Evolutionary conservation across 306 rosid genomes (phyloP), one percentile per base, ranked within the genome.

Genomic region (Gillenia trifoliata): DNA sequence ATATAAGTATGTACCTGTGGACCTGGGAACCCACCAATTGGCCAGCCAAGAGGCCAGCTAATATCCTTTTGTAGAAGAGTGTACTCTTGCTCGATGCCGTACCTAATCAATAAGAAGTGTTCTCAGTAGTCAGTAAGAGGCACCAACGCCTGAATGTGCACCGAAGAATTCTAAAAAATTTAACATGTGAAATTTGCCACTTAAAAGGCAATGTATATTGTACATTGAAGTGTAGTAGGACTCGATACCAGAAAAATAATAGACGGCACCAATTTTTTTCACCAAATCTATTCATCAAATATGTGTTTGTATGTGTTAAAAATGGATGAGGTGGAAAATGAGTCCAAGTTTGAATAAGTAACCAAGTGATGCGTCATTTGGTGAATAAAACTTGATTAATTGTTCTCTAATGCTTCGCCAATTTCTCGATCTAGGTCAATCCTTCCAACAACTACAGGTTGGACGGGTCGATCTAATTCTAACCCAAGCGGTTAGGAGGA

Each of bases 31-130:
- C 90, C 90, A 50, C 90, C 90, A 23, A 81, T 11, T 0, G 90
- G 85, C 90, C 90, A 86, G 4, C 88, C 90, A 1, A 83, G 68
- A 2, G 90, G 90, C 85, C 90, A 84, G 4, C 40, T 49, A 2
- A 43, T 23, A 47, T 79, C 84, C 79, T 86, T 83, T n/a, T 81
- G 88, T 36, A 86, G 86, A 54, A 86, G 88, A 62, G 90, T 86
- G 69, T 86, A 86, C 64, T 86, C 90, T 31, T 86, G 90, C 70
- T 86, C 90, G 70, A 86, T 86, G 6, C 90, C 90, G 68, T 70
- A 86, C 90, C 90, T 86, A 30, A 56, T 4, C 52, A 47, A 47
- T 47, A 47, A 47, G 20, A 47, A 47, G 15, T 47, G 20, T 47
- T 17, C 17, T 16, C 20, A 1, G 8, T 47, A 47, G 15, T 16